Conservation (phyloP, 768 basidiomycete species). For the Mycena latifolia region DNA sequence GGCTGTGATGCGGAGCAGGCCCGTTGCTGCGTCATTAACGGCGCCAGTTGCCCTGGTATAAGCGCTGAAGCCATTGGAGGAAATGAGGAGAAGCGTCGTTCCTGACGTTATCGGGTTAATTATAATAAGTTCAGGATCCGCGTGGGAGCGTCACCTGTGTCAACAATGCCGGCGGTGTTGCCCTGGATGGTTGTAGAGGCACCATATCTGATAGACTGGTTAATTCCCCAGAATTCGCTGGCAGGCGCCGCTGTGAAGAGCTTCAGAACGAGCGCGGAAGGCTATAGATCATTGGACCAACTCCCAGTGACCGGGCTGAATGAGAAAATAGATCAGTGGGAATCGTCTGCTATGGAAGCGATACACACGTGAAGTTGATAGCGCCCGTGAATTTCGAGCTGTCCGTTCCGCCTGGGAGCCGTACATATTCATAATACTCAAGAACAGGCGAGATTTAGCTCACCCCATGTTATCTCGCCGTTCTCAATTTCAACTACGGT, state of each 20-base stretch:
- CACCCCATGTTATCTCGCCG: slow-evolving; percentile 37
- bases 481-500: slow-evolving; percentile 37
- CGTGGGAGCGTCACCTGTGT: slow-evolving; percentile 43
- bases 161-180: slow-evolving; percentile 54
- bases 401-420: slow-evolving; percentile 43
- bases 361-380: slow-evolving; percentile 48
- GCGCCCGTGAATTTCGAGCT: slow-evolving; percentile 41
- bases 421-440: neutral
- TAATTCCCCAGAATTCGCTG: slow-evolving; percentile 57
- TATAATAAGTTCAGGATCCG: too few relatives aligned
- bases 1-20: slow-evolving; percentile 16
- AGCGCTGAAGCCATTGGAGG: slow-evolving; percentile 43
- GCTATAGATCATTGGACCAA: too few relatives aligned
- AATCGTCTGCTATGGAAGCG: neutral
- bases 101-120: slow-evolving; percentile 17
- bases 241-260: slow-evolving; percentile 40
- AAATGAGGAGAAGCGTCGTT: slow-evolving; percentile 52
- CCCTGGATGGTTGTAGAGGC: slow-evolving; percentile 43
- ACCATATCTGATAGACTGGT: slow-evolving; percentile 53
- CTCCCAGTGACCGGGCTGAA: slow-evolving; percentile 10
- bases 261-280: too few relatives aligned
- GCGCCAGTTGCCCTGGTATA: slow-evolving; percentile 50
- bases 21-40: slow-evolving; percentile 36
- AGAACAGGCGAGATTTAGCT: neutral
- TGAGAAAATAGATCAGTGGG: neutral